Evolutionary conservation across 1,139 yeast genomes (phyloP), one percentile per base, ranked within the genome.

Genomic region (Yamadazyma oceani): DNA sequence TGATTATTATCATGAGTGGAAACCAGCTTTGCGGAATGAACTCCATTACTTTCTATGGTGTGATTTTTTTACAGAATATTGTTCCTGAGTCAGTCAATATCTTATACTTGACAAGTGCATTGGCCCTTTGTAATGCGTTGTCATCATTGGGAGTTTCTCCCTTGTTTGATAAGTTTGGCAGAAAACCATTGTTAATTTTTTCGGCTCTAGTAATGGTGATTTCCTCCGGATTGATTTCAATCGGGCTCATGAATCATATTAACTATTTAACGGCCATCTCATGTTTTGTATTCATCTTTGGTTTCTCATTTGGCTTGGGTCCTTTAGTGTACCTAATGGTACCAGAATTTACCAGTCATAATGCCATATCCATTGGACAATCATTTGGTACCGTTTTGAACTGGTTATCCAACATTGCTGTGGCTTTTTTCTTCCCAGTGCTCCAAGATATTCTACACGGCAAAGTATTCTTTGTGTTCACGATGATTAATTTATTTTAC

Each of bases 321-420:
- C 97, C 97, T 5, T 82, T 90, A 31, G 97, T 97, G 13, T 89
- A 88, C 61, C 61, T 89, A 48, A 69, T 88, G 53, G 80, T 89
- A 8, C 78, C 95, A 3, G 97, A 90, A 56, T 77, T 89, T 28
- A 82, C 95, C 0, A 85, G 84, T 36, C 68, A 75, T 4, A 79
- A 79, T 39, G 88, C 88, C 2, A 80, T 79, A 36, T 87, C 87
- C 1, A 72, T 80, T 32, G 96, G 96, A 0, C 97, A 90, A 60
- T 81, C 94, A 46, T 78, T 85, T 60, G 97, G 95, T 5, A 85
- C 94, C 0, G 78, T 86, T 6, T 72, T 86, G 57, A 90, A 89
- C 59, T 89, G 97, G 96, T 48, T 81, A 6, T 81, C 94, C 2
- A 87, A 94, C 3, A 87, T 90, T 52, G 45, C 78, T 1, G 77